Evolutionary conservation across 805 yeast species (phyloP).

Genomic region (Starmera quercuum): DNA sequence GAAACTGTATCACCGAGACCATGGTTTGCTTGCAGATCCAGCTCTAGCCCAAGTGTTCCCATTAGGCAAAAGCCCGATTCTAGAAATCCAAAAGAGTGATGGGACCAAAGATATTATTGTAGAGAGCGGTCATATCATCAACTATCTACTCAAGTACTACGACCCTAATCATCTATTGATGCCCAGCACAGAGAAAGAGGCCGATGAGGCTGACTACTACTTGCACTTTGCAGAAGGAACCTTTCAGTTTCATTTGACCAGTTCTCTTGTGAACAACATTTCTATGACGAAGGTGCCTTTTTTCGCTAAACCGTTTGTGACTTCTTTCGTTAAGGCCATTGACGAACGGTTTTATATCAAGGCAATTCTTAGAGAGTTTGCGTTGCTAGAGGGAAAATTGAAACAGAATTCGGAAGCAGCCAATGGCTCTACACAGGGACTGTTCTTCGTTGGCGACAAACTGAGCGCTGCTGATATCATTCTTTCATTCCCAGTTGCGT

Average conservation of each 20-base stretch:
- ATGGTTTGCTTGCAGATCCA: constrained; percentile 39
- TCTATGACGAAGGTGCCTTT: constrained; percentile 36
- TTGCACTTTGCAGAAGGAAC: constrained; percentile 58
- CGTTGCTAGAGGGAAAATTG: constrained; percentile 33
- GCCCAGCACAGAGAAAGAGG: constrained; percentile 31
- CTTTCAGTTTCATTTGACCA: constrained; percentile 40
- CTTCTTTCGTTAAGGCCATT: constrained; percentile 35
- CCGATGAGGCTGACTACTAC: constrained; percentile 40
- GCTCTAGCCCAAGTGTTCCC: constrained; percentile 49
- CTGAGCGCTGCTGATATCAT: constrained; percentile 54
- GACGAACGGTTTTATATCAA: constrained; percentile 41
- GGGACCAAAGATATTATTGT: constrained; percentile 29
- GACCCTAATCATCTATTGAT: constrained; percentile 34
- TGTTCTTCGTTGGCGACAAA: constrained; percentile 40
- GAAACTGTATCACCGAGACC: constrained; percentile 43
- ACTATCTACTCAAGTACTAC: constrained; percentile 41
- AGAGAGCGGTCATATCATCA: constrained; percentile 56
- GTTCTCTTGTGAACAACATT: constrained; percentile 28
- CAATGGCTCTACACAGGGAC: background rate
- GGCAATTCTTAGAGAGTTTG: constrained; percentile 34
- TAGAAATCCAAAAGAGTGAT: constrained; percentile 34
- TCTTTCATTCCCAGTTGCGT: constrained; percentile 37
- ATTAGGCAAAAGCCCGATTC: constrained; percentile 55
- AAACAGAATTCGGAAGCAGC: constrained; percentile 18
- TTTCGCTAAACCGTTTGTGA: constrained; percentile 37